Evolutionary conservation across 345 rosid genomes (phyloP), one percentile per base, ranked within the genome.

Genomic region (Conringia planisiliqua): DNA sequence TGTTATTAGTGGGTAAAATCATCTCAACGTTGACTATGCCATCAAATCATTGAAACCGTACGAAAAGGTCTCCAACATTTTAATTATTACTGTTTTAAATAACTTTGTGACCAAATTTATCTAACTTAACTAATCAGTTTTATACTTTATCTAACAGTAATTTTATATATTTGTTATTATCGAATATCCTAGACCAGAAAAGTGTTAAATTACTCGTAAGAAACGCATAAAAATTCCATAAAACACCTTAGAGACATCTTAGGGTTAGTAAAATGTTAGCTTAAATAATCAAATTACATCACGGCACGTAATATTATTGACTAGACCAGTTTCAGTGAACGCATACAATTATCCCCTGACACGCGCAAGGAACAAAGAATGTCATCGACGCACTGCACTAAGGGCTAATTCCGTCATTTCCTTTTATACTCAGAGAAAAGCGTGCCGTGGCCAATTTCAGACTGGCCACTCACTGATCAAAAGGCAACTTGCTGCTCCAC

Each of bases 261-360:
- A 48, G 4, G 57, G 36, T 26, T 12, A 26, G 12, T 24, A 51
- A 12, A 0, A 39, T 26, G 2, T 50, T 38, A 66, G 18, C 27
- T 4, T 39, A 29, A 7, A 40, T 26, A 17, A 52, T n/a, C 29
- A 68, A 69, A 54, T 26, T 22, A 43, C 51, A 55, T 55, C 58
- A 58, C 7, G 58, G 33, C 70, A 69, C 74, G 75, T 62, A 46
- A 64, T 14, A 24, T 20, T 62, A 24, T 36, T 44, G 20, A 61
- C 20, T 17, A 6, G 78, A 58, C 60, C 43, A 50, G 30, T 62
- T 51, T 12, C 24, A n/a, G 66, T 8, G 22, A 0, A 68, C 13
- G 18, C 58, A 52, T 66, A 69, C 75, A 70, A 26, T 24, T 70
- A 55, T 56, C 55, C 80, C 80, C 80, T 63, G 80, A 70, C 71